Percentiles rank a stretch among this genome's conserved stretches.
phyloP scores from a whole-genome alignment of 495 filamentous ascomycete genomes.

The Neurospora sp. region DNA sequence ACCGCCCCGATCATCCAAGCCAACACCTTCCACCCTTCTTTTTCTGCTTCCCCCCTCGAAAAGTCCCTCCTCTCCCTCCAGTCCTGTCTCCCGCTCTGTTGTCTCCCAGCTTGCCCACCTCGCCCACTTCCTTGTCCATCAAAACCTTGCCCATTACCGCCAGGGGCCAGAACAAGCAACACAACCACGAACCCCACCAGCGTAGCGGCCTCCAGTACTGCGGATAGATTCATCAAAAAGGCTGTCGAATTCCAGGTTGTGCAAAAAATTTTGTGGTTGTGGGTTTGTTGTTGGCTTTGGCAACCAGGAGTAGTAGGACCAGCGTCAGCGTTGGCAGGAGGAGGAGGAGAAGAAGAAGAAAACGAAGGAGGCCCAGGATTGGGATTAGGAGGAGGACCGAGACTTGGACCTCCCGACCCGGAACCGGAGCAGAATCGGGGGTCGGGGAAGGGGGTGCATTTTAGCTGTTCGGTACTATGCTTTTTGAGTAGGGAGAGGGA shows the following conservation, averaged over 20 bases:
- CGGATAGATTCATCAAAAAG: conserved; percentile 74
- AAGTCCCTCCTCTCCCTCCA: not conserved
- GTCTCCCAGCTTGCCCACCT: not conserved
- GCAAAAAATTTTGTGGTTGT: too few relatives aligned
- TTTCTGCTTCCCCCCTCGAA: conserved; percentile 4
- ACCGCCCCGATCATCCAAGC: conserved; percentile 51
- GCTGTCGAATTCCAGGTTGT: conserved; percentile 58
- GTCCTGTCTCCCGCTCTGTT: not conserved
- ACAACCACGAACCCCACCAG: conserved; percentile 59
- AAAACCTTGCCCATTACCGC: too few relatives aligned
- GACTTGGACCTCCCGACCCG: too few relatives aligned
- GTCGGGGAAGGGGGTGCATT: conserved; percentile 41
- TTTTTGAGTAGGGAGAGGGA: too few relatives aligned
- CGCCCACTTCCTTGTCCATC: not conserved
- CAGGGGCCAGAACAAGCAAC: too few relatives aligned
- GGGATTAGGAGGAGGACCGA: too few relatives aligned
- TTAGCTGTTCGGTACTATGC: not conserved
- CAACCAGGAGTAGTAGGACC: too few relatives aligned
- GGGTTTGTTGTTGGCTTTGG: too few relatives aligned
- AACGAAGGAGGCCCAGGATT: too few relatives aligned
- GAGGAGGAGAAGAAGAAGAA: too few relatives aligned
- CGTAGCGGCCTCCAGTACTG: conserved; percentile 64
- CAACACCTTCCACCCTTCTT: conserved; percentile 69
- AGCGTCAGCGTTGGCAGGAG: too few relatives aligned
- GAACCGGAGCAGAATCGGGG: not conserved